Percentiles rank a stretch among this genome's conserved stretches.
Evolutionary conservation across 2,329 filamentous ascomycete species (phyloP).

Genomic region (Aspergillaceae sp.): DNA sequence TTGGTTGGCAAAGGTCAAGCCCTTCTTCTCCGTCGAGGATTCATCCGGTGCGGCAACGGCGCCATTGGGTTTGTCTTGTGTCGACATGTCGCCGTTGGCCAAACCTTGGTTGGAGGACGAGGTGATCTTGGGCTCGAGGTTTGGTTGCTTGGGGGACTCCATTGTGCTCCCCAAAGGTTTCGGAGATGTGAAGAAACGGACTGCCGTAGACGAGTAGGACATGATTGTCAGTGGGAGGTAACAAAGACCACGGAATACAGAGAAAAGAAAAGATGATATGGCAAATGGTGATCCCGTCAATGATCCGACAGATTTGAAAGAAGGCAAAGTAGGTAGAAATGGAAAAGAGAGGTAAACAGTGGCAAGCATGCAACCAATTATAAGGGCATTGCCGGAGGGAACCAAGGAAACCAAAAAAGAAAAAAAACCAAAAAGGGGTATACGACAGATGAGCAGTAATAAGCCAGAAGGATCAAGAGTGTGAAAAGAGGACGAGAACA

Average conservation of each 20-base stretch:
- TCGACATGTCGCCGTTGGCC: slow-evolving; percentile 27
- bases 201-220: slow-evolving; percentile 54
- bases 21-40: slow-evolving; percentile 39
- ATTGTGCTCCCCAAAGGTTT: slow-evolving; percentile 66
- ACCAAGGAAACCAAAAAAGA: slow-evolving; percentile 2
- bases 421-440: background rate
- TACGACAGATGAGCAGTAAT: background rate
- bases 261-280: too few species aligned
- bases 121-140: slow-evolving; percentile 16
- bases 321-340: slow-evolving; percentile 73
- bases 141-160: slow-evolving; percentile 29
- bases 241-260: background rate
- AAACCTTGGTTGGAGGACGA: slow-evolving; percentile 4
- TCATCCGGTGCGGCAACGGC: slow-evolving; percentile 41
- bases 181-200: slow-evolving; percentile 62
- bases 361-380: slow-evolving; percentile 77
- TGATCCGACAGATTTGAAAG: slow-evolving; percentile 46
- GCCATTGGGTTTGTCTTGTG: slow-evolving; percentile 33
- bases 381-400: slow-evolving; percentile 54
- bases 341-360: slow-evolving; percentile 84
- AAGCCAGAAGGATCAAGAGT: background rate
- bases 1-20: slow-evolving; percentile 82
- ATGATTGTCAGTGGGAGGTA: slow-evolving; percentile 43
- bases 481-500: background rate
- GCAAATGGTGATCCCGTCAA: too few species aligned